Conservation (phyloP, 2,329 filamentous ascomycete species). For the Colletotrichum trifolii region DNA sequence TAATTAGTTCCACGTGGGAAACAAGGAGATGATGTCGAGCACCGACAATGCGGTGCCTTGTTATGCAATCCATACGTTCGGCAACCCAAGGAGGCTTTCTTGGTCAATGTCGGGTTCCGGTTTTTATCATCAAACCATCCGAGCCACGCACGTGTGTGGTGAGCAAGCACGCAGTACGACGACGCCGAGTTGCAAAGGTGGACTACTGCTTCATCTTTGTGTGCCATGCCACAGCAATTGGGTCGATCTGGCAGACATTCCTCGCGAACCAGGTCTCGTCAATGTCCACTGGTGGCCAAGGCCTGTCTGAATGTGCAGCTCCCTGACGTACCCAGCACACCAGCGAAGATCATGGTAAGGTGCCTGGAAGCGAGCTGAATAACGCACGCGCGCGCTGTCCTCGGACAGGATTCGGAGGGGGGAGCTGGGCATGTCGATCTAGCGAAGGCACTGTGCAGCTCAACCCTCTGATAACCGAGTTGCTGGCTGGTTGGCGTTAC, state of each 20-base stretch:
- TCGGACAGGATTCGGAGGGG: too few species aligned
- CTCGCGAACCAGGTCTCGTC: conserved; percentile 3
- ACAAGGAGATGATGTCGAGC: conserved; percentile 27
- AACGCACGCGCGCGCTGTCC: too few species aligned
- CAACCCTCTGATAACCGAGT: too few species aligned
- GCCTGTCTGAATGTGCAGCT: too few species aligned
- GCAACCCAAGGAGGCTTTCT: too few species aligned
- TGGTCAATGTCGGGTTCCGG: too few species aligned
- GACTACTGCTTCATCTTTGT: conserved; percentile 28
- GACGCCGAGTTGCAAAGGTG: background rate
- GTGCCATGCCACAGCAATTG: conserved; percentile 5
- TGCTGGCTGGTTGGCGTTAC: too few species aligned
- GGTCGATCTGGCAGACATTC: conserved; percentile 3
- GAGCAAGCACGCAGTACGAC: background rate
- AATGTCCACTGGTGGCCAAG: background rate
- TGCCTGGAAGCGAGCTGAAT: background rate
- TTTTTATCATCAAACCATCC: too few species aligned
- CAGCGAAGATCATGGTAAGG: background rate
- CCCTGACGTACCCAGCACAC: too few species aligned
- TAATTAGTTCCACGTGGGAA: conserved; percentile 33
- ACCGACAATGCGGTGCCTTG: conserved; percentile 6
- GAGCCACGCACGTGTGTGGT: too few species aligned
- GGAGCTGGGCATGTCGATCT: too few species aligned
- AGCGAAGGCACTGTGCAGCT: too few species aligned
- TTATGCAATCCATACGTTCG: background rate